phyloP scores from a whole-genome alignment of 2,329 filamentous ascomycete species.

The Penicillium sp. region DNA sequence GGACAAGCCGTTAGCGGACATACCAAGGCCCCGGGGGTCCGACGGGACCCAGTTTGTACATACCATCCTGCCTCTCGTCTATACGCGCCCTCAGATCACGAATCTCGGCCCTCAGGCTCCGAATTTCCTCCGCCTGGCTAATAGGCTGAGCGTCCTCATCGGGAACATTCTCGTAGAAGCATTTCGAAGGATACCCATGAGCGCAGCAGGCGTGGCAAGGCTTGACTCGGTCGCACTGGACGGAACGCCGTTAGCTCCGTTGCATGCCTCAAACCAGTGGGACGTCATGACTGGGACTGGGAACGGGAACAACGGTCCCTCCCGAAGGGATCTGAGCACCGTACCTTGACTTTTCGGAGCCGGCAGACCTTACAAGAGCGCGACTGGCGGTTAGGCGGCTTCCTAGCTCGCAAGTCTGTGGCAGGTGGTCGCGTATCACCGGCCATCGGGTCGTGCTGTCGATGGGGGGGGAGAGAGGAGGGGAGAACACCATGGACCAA shows the following conservation, averaged over 20 bases:
- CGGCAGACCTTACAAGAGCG: conserved; percentile 41
- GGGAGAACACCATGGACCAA: conserved; percentile 26
- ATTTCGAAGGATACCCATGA: conserved; percentile 40
- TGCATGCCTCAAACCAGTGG: neutral
- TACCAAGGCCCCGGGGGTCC: neutral
- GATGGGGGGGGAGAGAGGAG: conserved; percentile 10
- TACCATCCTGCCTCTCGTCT: conserved; percentile 26
- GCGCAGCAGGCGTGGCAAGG: conserved; percentile 42
- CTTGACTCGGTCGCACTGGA: conserved; percentile 39
- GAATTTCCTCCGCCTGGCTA: conserved; percentile 38
- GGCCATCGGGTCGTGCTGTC: conserved; percentile 18
- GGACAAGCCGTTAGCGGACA: conserved; percentile 4
- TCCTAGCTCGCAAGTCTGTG: conserved; percentile 26
- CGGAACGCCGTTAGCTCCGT: conserved; percentile 16
- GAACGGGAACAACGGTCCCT: conserved; percentile 11
- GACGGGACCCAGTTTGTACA: conserved; percentile 1
- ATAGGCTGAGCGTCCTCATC: conserved; percentile 36
- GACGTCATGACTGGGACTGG: conserved; percentile 6
- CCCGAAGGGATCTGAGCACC: conserved; percentile 23
- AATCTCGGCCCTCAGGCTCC: conserved; percentile 36
- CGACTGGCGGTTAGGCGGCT: conserved; percentile 32
- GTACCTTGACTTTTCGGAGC: conserved; percentile 39
- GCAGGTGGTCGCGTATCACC: conserved; percentile 15
- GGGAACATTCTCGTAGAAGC: conserved; percentile 34
- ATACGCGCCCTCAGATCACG: conserved; percentile 30